Evolutionary conservation across 768 basidiomycete genomes (phyloP).

Genomic region (Mycena olivaceomarginata): DNA sequence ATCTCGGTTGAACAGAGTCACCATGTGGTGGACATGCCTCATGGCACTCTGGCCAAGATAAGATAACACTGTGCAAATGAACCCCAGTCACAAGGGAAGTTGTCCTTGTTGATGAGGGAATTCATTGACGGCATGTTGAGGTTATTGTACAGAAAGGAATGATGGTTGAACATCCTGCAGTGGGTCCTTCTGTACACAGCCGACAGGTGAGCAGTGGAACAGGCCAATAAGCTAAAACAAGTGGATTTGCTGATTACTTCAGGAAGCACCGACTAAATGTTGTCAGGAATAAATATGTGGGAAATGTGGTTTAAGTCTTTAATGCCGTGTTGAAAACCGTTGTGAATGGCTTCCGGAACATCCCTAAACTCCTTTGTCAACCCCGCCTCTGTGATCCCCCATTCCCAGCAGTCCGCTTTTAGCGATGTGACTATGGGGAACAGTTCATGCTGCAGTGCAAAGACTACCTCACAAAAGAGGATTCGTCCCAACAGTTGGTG

Average conservation of each 20-base stretch:
- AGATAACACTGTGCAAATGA: no score
- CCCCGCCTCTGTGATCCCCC: not conserved
- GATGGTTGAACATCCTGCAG: slow-evolving; percentile 24
- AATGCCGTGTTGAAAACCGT: not conserved
- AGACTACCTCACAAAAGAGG: no score
- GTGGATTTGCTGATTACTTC: not conserved
- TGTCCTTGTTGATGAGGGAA: slow-evolving; percentile 17
- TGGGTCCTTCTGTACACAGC: slow-evolving; percentile 1
- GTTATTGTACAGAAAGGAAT: slow-evolving; percentile 41
- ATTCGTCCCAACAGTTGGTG: no score
- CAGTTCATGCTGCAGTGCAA: no score
- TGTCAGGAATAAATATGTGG: not conserved
- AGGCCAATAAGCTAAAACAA: not conserved
- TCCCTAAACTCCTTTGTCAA: not conserved
- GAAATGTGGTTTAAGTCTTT: not conserved
- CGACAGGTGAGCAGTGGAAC: not conserved
- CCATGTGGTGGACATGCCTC: no score
- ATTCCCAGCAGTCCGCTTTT: slow-evolving; percentile 7
- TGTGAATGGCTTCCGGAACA: slow-evolving; percentile 1
- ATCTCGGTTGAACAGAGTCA: no score
- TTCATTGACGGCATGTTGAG: slow-evolving; percentile 28
- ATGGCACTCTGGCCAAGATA: no score
- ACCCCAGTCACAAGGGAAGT: slow-evolving; percentile 42
- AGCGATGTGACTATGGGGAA: slow-evolving; percentile 18
- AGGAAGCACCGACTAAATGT: not conserved